Base-by-base conservation (phyloP, 1,284 basidiomycete species). In the Peniophora sp. region DNA sequence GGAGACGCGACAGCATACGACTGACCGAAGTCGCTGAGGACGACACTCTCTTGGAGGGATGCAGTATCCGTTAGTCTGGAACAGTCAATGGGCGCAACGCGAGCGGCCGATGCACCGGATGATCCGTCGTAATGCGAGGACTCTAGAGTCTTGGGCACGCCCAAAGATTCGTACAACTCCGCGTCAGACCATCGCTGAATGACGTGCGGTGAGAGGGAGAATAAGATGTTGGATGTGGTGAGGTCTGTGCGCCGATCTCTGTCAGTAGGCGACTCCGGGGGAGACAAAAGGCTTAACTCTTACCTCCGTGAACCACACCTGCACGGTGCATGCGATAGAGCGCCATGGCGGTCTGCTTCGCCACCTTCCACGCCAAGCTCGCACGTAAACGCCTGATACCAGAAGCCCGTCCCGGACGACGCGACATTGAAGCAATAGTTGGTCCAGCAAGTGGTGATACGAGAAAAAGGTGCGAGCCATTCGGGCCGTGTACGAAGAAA, bases 291-390 rank as follows among this genome's bases (percentile, higher is more conserved):
- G 52, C 22, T 20, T n/a, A 1, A 23, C n/a, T 52, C 59, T 45
- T 36, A 68, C 69, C 69, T 62, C 68, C 66, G 56, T 70, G 69
- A 47, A 68, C 63, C 11, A 64, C 25, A 20, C 65, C 66, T 22
- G 58, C 56, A 43, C 32, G 45, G 56, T 71, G 66, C 60, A 70
- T 62, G 45, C 45, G 53, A 16, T 62, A 6, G 9, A 69, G 34
- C n/a, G 55, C 53, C n/a, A 19, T 52, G 9, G 59, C 62, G 23
- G 53, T 50, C 54, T 68, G 61, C 49, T 63, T 66, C 2, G 63
- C 5, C 27, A 32, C 27, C 5, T 32, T 12, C 5, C 27, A 12
- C 27, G 27, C 27, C 27, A 32, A 32, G 12, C 6, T 12, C 12
- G 27, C 27, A 32, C 27, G 27, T 12, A 32, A 32, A 12, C 27